These are phyloP conservation scores for Poa pratensis DNA, from an alignment of 176 grass and related monocot genomes.

Conservation along the genomic window DNA sequence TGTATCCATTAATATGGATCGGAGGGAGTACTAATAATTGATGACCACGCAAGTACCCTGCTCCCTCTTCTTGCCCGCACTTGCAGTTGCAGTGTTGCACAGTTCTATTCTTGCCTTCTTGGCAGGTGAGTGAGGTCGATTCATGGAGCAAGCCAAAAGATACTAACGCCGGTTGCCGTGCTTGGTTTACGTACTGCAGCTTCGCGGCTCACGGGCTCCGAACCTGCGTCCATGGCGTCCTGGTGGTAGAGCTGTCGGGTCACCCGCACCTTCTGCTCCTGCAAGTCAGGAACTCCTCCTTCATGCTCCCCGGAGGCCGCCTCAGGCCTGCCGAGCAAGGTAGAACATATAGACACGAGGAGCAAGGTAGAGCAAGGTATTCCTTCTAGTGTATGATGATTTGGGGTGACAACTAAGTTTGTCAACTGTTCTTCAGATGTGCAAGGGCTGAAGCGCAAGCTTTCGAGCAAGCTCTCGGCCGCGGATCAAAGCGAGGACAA, in stretches of 20 bases:
- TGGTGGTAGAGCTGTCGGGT: slow-evolving; percentile 63
- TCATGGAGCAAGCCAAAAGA: background rate
- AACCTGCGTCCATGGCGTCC: slow-evolving; percentile 65
- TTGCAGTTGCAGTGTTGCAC: too few relatives aligned
- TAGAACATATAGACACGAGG: background rate
- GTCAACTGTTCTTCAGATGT: slow-evolving; percentile 42
- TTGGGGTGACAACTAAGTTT: background rate
- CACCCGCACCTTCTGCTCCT: slow-evolving; percentile 69
- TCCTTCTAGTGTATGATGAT: too few relatives aligned
- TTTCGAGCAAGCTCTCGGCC: slow-evolving; percentile 53
- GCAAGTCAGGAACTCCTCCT: slow-evolving; percentile 72
- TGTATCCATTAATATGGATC: too few relatives aligned
- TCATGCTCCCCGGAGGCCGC: slow-evolving; percentile 61
- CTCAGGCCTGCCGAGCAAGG: slow-evolving; percentile 61
- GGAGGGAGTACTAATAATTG: background rate
- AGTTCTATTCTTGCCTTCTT: background rate
- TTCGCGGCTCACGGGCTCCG: slow-evolving; percentile 57
- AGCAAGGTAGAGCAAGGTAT: background rate
- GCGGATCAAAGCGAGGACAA: background rate
- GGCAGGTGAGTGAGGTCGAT: too few relatives aligned
- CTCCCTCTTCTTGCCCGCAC: background rate
- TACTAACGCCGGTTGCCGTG: background rate
- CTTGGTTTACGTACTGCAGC: slow-evolving; percentile 34
- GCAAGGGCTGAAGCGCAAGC: slow-evolving; percentile 67
- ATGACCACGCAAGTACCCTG: background rate